A percentile compares a stretch with the other conserved stretches of the same genome.
Evolutionary conservation across 768 basidiomycete species (phyloP).

Genomic region (Tylopilus rubrobrunneus): DNA sequence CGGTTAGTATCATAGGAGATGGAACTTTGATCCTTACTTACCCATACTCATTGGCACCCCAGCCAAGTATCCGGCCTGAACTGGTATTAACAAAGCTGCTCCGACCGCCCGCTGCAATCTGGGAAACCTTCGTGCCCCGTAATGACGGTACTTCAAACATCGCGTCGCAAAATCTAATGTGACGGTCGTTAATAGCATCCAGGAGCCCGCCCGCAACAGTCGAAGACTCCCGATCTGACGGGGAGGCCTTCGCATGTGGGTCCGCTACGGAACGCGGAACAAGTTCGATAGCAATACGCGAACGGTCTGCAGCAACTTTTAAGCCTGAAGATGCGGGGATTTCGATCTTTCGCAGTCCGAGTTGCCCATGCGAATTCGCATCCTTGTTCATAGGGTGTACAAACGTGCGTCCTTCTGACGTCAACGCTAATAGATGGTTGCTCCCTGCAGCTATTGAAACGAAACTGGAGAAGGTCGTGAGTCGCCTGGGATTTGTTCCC

Average conservation of each 20-base stretch:
- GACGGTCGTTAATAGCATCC: slow-evolving; percentile 31
- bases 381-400: slow-evolving; percentile 68
- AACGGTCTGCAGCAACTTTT: slow-evolving; percentile 11
- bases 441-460: slow-evolving; percentile 68
- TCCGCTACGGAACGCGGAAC: slow-evolving; percentile 52
- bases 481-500: neutral
- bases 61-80: slow-evolving; percentile 74
- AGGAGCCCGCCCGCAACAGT: slow-evolving; percentile 26
- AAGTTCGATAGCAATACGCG: slow-evolving; percentile 48
- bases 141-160: slow-evolving; percentile 79
- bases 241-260: slow-evolving; percentile 46
- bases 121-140: slow-evolving; percentile 55
- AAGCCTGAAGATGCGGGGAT: slow-evolving; percentile 34
- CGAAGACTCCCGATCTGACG: slow-evolving; percentile 29
- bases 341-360: slow-evolving; percentile 69
- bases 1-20: neutral
- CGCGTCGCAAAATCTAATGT: slow-evolving; percentile 61
- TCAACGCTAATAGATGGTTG: slow-evolving; percentile 69
- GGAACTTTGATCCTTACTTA: slow-evolving; percentile 25
- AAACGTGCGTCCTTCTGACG: slow-evolving; percentile 71
- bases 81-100: slow-evolving; percentile 71
- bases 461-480: slow-evolving; percentile 45
- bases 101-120: slow-evolving; percentile 68
- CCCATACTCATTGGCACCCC: slow-evolving; percentile 90
- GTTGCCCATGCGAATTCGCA: slow-evolving; percentile 80